These are phyloP conservation scores for Trichoderma sp. DNA, from an alignment of 2,329 filamentous ascomycete genomes.

Conservation along the genomic window DNA sequence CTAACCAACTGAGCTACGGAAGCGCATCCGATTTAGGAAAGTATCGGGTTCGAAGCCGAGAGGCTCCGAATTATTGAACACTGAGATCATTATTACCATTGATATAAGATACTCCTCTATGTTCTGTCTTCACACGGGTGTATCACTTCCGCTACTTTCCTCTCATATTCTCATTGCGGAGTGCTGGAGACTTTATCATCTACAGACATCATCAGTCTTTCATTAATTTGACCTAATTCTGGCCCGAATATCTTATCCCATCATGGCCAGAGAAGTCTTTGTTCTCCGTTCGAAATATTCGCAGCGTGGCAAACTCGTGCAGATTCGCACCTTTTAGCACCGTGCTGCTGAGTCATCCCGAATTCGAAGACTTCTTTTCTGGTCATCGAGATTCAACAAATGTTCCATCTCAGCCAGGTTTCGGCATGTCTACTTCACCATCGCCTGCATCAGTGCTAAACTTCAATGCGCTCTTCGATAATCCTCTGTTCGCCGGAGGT, in stretches of 20 bases:
- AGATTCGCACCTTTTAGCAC: neutral
- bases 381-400: neutral
- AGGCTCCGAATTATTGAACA: neutral
- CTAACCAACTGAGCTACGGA: constrained; percentile 19
- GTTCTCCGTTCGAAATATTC: neutral
- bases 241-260: neutral
- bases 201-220: neutral
- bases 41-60: neutral
- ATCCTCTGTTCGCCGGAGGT: constrained; percentile 67
- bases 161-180: neutral
- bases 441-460: constrained; percentile 39
- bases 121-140: neutral
- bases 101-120: neutral
- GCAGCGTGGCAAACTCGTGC: neutral
- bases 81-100: neutral
- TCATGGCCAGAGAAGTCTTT: neutral
- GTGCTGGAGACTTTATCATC: neutral
- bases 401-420: neutral
- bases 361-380: neutral
- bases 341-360: neutral
- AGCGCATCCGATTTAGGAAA: neutral
- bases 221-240: neutral
- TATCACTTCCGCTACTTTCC: neutral
- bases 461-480: constrained; percentile 60
- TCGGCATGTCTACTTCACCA: constrained; percentile 34